Percentiles rank a stretch among this genome's conserved stretches.
Evolutionary conservation across 345 rosid genomes (phyloP).

Genomic region (Geranium brycei): DNA sequence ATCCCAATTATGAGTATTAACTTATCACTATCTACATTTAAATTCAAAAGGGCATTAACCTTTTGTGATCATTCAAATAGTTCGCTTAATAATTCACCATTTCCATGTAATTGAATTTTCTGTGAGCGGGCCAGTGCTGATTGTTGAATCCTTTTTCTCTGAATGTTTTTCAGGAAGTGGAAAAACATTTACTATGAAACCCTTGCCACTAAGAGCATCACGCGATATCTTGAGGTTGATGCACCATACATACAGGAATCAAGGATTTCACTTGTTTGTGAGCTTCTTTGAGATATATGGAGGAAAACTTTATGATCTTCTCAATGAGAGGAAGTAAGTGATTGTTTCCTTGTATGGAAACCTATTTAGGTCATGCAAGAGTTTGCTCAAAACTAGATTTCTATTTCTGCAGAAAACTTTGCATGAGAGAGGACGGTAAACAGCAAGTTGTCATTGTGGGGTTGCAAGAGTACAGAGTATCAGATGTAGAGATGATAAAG

Average conservation of each 20-base stretch:
- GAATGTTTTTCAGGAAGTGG: conserved; percentile 65
- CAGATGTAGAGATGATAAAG: conserved; percentile 86
- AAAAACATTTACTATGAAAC: conserved; percentile 94
- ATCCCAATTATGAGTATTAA: conserved; percentile 66
- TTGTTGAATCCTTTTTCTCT: neutral
- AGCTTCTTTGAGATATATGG: conserved; percentile 97
- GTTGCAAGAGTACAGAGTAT: conserved; percentile 82
- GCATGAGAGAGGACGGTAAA: conserved; percentile 98
- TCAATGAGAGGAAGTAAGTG: conserved; percentile 83
- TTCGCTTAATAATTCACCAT: neutral
- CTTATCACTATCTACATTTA: neutral
- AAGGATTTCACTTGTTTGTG: conserved; percentile 82
- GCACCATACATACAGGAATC: conserved; percentile 88
- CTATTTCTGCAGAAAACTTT: conserved; percentile 49
- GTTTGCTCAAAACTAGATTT: conserved; percentile 7
- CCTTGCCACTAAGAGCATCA: conserved; percentile 88
- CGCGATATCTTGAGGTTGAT: conserved; percentile 89
- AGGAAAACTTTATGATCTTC: conserved; percentile 87
- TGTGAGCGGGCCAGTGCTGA: neutral
- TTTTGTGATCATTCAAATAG: neutral
- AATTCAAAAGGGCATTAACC: neutral
- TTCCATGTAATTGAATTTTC: neutral
- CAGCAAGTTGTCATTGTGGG: conserved; percentile 98
- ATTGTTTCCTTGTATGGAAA: neutral
- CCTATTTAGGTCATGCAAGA: neutral